Evolutionary conservation across 305 asterid species (phyloP), one percentile per base, ranked within the genome.

Genomic region (Rubia balearica): DNA sequence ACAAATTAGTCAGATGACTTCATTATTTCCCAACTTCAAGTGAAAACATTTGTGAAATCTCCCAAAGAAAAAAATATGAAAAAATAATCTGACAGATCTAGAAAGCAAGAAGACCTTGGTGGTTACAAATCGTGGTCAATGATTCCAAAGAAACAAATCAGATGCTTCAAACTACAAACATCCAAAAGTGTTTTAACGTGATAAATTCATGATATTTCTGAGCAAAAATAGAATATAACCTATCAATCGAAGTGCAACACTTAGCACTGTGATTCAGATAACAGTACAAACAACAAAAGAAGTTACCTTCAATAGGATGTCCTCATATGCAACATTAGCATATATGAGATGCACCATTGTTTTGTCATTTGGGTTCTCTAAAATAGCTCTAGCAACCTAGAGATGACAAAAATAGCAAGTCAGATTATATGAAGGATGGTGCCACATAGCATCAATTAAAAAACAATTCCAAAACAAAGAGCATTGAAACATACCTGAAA

Each of bases 381-480:
- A 82, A 79, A 92, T 86, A 45, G 97, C 97, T 83, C 97, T 81
- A 38, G 97, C 76, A 79, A 92, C 98, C 98, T 92, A 75, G 77
- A 75, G 73, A 60, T 73, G 71, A 33, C 71, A 63, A 41, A 68
- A 7, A 40, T 70, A 42, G 41, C 19, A 38, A 24, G 53, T 36
- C 11, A 19, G 38, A 22, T 48, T 27, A 16, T 7, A 56, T 65
- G 38, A 67, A 59, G 4, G 38, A 56, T n/a, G 61, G 33, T 43
- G 48, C 61, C 53, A 65, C 10, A 56, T 13, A 46, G 48, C 48
- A 4, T 5, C 48, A 10, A 5, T 8, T 12, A 13, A 65, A 19
- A 53, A 9, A 17, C 14, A 19, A 42, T 0, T 48, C n/a, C 16
- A 71, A 72, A 65, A 73, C 71, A 42, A 70, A 61, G 45, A 22